Percentiles rank a stretch among this genome's conserved stretches.
phyloP scores from a whole-genome alignment of 371 early-diverging fungal genomes.

The Rhizomucor pusillus region DNA sequence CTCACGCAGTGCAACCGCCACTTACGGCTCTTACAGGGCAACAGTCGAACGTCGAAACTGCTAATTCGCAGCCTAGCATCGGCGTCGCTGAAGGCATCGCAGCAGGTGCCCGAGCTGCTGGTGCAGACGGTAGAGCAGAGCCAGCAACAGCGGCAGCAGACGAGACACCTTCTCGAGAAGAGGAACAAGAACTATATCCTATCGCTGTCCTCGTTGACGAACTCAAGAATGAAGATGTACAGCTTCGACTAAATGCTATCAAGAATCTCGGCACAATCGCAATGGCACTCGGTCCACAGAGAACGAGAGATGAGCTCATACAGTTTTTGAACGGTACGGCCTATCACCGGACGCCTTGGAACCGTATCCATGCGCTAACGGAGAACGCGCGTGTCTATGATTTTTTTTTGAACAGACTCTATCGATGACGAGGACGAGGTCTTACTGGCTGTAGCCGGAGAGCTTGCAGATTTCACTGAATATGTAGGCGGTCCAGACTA shows the following conservation, averaged over 20 bases:
- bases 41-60: too few species aligned
- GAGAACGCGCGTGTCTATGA: background rate
- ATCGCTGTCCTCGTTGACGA: constrained; percentile 96
- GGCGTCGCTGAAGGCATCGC: too few species aligned
- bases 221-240: constrained; percentile 95
- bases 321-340: constrained; percentile 91
- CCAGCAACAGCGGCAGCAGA: too few species aligned
- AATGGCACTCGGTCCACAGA: constrained; percentile 92
- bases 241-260: constrained; percentile 92
- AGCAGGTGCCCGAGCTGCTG: too few species aligned
- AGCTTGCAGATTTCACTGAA: constrained; percentile 87
- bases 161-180: too few species aligned
- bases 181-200: constrained; percentile 70
- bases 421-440: constrained; percentile 98
- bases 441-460: constrained; percentile 89
- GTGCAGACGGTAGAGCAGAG: too few species aligned
- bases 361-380: background rate
- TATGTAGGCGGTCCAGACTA: constrained; percentile 88
- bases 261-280: constrained; percentile 92
- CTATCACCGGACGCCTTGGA: too few species aligned
- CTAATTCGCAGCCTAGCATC: too few species aligned
- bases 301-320: constrained; percentile 94
- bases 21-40: too few species aligned
- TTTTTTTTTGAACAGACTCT: constrained; percentile 69
- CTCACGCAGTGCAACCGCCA: too few species aligned